A percentile compares a stretch with the other conserved stretches of the same genome.
These are phyloP conservation scores for Cystobasidium slooffiae DNA, from an alignment of 1,284 basidiomycete species.

Conservation along the genomic window DNA sequence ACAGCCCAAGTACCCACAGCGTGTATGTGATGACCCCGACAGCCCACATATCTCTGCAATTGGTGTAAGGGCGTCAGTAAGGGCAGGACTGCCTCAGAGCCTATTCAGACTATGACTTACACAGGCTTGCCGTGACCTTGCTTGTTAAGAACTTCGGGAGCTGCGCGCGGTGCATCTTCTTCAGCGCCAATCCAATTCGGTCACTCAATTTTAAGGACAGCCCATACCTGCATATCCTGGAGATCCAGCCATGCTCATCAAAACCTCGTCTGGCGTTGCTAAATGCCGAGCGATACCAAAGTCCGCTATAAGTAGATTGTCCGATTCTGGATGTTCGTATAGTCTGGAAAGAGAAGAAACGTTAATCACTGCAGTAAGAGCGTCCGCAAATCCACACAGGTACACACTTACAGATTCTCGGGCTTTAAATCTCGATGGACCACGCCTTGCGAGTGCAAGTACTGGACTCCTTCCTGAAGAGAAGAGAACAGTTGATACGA, in stretches of 20 bases:
- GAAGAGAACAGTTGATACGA: not conserved
- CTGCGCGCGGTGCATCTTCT: slow-evolving; percentile 18
- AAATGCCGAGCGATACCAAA: slow-evolving; percentile 96
- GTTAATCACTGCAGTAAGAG: slow-evolving; percentile 54
- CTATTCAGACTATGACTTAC: slow-evolving; percentile 61
- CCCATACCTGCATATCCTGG: slow-evolving; percentile 78
- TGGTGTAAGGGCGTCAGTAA: not conserved
- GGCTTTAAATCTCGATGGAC: slow-evolving; percentile 77
- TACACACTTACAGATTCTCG: slow-evolving; percentile 47
- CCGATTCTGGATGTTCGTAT: slow-evolving; percentile 59
- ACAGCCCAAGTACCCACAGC: slow-evolving; percentile 46
- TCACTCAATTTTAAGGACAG: not conserved
- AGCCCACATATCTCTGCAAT: slow-evolving; percentile 23
- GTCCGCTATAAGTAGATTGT: slow-evolving; percentile 81
- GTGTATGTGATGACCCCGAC: slow-evolving; percentile 76
- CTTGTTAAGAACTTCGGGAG: slow-evolving; percentile 76
- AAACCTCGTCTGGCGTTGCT: slow-evolving; percentile 73
- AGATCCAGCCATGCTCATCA: slow-evolving; percentile 82
- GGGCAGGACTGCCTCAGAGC: not conserved
- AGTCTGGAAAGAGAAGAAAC: slow-evolving; percentile 48
- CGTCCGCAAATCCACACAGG: not conserved
- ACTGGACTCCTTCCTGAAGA: slow-evolving; percentile 48
- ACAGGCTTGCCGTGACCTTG: slow-evolving; percentile 87
- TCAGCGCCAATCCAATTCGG: not conserved
- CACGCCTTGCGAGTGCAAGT: slow-evolving; percentile 67